Percentiles rank a stretch among this genome's conserved stretches.
These are phyloP conservation scores for Euclidium syriacum DNA, from an alignment of 345 rosid genomes.

Conservation along the genomic window DNA sequence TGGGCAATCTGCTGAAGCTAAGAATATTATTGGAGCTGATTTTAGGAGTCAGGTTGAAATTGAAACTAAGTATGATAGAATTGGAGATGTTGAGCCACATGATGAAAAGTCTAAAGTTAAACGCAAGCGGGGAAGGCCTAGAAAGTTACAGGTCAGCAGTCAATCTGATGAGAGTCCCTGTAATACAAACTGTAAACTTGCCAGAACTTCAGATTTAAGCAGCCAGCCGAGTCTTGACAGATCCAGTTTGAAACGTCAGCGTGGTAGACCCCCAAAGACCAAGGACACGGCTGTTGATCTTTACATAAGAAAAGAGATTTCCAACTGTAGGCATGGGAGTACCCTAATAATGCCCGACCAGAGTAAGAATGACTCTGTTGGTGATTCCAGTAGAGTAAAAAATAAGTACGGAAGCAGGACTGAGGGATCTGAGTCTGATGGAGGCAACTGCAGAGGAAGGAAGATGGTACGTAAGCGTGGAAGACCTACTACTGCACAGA, in stretches of 20 bases:
- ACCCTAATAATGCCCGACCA: conserved; percentile 16
- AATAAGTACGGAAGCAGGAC: conserved; percentile 9
- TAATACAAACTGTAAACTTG: conserved; percentile 9
- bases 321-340: conserved; percentile 25
- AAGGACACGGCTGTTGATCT: conserved; percentile 21
- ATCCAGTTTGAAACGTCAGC: not conserved
- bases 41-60: not conserved
- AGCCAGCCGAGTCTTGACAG: conserved; percentile 4
- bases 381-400: conserved; percentile 25
- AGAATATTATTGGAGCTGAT: not conserved
- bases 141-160: conserved; percentile 12
- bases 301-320: conserved; percentile 8
- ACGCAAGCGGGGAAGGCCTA: conserved; percentile 40
- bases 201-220: not conserved
- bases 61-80: not conserved
- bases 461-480: conserved; percentile 23
- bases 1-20: not conserved
- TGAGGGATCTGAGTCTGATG: conserved; percentile 13
- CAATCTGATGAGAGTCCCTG: conserved; percentile 2
- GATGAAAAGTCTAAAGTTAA: not conserved
- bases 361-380: conserved; percentile 19
- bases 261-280: conserved; percentile 38
- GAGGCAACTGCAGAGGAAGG: conserved; percentile 9
- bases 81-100: conserved; percentile 2
- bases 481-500: conserved; percentile 16